Evolutionary conservation across 805 yeast species (phyloP), one percentile per base, ranked within the genome.

Genomic region (Diddensiella caesifluorescens): DNA sequence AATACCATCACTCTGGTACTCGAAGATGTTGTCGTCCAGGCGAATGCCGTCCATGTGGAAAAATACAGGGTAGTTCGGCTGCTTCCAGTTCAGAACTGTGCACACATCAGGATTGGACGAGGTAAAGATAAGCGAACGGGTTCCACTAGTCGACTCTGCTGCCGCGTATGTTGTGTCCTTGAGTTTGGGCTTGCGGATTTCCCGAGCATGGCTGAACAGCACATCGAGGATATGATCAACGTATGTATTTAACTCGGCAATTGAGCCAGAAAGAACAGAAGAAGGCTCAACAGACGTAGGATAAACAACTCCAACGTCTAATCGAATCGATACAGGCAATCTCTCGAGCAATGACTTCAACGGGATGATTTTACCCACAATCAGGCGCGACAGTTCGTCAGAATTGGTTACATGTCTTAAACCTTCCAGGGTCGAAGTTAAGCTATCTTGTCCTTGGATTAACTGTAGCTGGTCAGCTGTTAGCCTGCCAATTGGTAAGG

Each of bases 21-120:
- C 47, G 32, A 34, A 20, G 15, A 34, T 32, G 22, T 42, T 46
- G 13, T 39, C 42, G 28, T 27, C 16, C 16, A 42, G 35, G 35
- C 42, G 19, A n/a, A 48, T 26, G 18, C 50, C 59, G 52, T 78
- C 80, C 74, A 89, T 76, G 42, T 80, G 77, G 64, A 85, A 83
- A 50, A 92, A 79, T 0, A 92, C 97, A 0, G 98, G 97, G 64
- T 83, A 92, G 60, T 90, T 90, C 10, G 98, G 97, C 64, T 92
- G 98, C 63, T 92, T 92, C 98, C 98, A 92, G 63, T 92, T 92
- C 53, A 92, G 65, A 35, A 87, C 83, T 7, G 95, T 86, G 63
- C 97, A 92, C n/a, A 88, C 86, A 35, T 79, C 76, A 25, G 95
- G 83, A 61, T 88, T 87, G 42, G 83, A 76, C 1, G 96, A 86